A percentile compares a stretch with the other conserved stretches of the same genome.
Conservation (phyloP, 192 early-diverging fungal species). For the Lobulomyces angularis region DNA sequence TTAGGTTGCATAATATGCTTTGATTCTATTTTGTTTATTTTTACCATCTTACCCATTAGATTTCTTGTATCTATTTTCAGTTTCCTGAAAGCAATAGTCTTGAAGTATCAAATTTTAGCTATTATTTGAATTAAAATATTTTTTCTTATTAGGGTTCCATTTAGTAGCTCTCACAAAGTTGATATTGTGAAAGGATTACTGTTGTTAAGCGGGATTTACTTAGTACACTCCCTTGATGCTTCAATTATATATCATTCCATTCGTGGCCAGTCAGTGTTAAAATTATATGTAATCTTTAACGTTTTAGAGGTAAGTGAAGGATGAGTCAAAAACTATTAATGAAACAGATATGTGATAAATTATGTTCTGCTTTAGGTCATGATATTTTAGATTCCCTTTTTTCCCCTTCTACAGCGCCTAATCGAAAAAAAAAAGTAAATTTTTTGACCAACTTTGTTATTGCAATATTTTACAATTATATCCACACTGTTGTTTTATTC, state of each 20-base stretch:
- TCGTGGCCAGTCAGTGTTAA: constrained; percentile 88
- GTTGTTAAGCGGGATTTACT: constrained; percentile 58
- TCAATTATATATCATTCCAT: constrained; percentile 88
- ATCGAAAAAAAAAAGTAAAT: too few relatives aligned
- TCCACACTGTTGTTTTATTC: constrained; percentile 83
- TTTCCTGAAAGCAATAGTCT: constrained; percentile 14
- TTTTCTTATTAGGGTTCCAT: constrained; percentile 1
- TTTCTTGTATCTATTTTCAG: constrained; percentile 56
- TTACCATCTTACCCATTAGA: constrained; percentile 84
- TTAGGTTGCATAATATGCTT: constrained; percentile 87
- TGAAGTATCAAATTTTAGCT: constrained; percentile 7
- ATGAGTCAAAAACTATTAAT: not conserved
- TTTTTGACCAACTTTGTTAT: constrained; percentile 53
- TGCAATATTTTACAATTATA: constrained; percentile 72
- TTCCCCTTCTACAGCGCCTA: constrained; percentile 55
- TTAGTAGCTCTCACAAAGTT: constrained; percentile 62
- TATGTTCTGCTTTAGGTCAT: constrained; percentile 84
- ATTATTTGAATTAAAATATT: constrained; percentile 2
- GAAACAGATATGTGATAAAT: constrained; percentile 70
- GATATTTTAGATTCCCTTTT: constrained; percentile 93
- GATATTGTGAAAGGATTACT: constrained; percentile 83
- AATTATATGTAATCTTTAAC: constrained; percentile 96
- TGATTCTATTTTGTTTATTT: constrained; percentile 89
- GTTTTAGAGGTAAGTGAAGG: constrained; percentile 61
- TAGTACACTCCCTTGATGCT: constrained; percentile 72